These are phyloP conservation scores for Trichophyton schoenleinii DNA, from an alignment of 2,329 filamentous ascomycete species.

Conservation along the genomic window DNA sequence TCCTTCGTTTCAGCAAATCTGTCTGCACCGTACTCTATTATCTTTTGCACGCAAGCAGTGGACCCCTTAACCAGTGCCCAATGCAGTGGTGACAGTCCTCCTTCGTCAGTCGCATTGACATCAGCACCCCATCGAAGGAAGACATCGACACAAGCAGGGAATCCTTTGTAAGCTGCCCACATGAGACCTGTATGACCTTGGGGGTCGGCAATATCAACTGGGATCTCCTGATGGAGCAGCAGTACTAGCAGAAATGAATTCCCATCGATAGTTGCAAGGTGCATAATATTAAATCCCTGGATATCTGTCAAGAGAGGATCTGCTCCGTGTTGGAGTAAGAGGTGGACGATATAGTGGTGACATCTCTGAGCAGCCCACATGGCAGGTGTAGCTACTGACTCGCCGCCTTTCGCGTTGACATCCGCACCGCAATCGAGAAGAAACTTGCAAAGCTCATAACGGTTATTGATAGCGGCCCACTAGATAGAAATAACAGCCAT, in stretches of 20 bases:
- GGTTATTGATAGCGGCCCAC: constrained; percentile 99
- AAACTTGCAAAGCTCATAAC: constrained; percentile 93
- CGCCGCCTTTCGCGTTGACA: constrained; percentile 89
- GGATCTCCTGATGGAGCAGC: constrained; percentile 86
- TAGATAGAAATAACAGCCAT: constrained; percentile 30
- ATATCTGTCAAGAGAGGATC: constrained; percentile 86
- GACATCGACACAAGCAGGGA: constrained; percentile 78
- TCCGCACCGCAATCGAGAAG: constrained; percentile 76
- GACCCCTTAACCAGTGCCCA: constrained; percentile 95
- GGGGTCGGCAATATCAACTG: constrained; percentile 77
- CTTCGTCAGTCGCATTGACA: constrained; percentile 78
- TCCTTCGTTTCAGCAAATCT: constrained; percentile 79
- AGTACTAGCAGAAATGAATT: constrained; percentile 83
- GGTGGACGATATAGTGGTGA: constrained; percentile 90
- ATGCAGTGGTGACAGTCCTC: constrained; percentile 86
- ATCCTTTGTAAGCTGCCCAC: constrained; percentile 99
- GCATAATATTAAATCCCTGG: constrained; percentile 95
- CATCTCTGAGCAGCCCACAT: constrained; percentile 96
- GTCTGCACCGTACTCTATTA: constrained; percentile 91
- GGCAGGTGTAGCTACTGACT: constrained; percentile 82
- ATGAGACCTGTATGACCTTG: constrained; percentile 91
- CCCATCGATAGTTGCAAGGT: constrained; percentile 93
- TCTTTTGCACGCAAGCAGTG: constrained; percentile 75
- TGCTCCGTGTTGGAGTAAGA: constrained; percentile 80
- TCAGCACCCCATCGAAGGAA: constrained; percentile 92